Percentiles rank a stretch among this genome's conserved stretches.
Conservation (phyloP, 768 basidiomycete genomes). For the Tulasnella sp. region DNA sequence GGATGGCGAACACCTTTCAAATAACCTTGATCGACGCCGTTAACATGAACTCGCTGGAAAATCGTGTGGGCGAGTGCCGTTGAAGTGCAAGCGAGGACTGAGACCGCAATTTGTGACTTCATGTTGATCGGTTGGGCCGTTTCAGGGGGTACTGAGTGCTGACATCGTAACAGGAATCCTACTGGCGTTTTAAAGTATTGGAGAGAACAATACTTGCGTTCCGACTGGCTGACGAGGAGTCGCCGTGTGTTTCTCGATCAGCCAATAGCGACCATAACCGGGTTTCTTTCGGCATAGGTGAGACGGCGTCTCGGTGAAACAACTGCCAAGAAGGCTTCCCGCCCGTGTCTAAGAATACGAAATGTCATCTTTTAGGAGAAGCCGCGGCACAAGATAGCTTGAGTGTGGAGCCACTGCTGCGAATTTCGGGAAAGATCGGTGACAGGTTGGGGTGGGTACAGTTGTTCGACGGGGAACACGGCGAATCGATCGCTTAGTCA, state of each 20-base stretch:
- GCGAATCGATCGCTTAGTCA: too few relatives aligned
- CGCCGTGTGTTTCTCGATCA: background rate
- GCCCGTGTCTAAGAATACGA: too few relatives aligned
- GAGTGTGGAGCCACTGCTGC: too few relatives aligned
- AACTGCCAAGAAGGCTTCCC: too few relatives aligned
- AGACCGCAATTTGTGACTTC: background rate
- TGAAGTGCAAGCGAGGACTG: background rate
- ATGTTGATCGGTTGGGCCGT: background rate
- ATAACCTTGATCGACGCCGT: constrained; percentile 25
- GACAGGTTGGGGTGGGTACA: too few relatives aligned
- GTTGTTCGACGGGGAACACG: too few relatives aligned
- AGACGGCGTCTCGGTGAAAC: background rate
- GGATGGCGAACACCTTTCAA: constrained; percentile 32
- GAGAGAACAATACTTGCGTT: background rate
- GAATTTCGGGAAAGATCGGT: too few relatives aligned
- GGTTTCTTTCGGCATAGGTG: background rate
- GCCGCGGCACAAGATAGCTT: too few relatives aligned
- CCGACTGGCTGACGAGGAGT: background rate
- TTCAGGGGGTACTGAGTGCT: background rate
- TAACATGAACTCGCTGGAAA: constrained; percentile 13
- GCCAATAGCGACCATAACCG: background rate
- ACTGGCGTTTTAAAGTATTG: background rate
- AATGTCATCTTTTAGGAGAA: too few relatives aligned
- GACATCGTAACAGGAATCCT: background rate
- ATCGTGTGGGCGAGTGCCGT: constrained; percentile 14